phyloP scores from a whole-genome alignment of 305 asterid genomes.

The Solanum chacoense region DNA sequence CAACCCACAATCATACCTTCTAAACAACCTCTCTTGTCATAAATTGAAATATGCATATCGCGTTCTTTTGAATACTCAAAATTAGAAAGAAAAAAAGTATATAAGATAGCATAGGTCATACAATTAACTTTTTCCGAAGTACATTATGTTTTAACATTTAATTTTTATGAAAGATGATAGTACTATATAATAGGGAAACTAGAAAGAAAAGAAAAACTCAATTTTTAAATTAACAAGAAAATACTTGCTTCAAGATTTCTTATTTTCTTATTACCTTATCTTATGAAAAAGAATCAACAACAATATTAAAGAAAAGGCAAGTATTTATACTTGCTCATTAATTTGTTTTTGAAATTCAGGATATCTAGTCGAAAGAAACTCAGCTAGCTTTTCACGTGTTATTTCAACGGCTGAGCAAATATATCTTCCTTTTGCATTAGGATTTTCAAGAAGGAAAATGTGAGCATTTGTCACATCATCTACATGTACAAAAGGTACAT shows the following conservation, averaged over 20 bases:
- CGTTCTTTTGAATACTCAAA: not conserved
- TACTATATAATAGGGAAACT: not conserved
- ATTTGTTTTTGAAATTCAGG: conserved; percentile 17
- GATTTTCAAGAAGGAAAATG: conserved; percentile 29
- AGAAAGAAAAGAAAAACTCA: not conserved
- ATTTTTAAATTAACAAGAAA: not conserved
- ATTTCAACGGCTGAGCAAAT: conserved; percentile 17
- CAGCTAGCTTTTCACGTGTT: conserved; percentile 13
- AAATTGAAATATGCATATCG: not conserved
- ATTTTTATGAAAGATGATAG: not conserved
- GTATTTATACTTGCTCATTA: conserved; percentile 13
- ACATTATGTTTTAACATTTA: not conserved
- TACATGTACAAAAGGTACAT: conserved; percentile 22
- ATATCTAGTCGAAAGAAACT: conserved; percentile 17
- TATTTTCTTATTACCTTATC: not conserved
- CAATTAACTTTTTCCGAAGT: not conserved
- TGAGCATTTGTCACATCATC: conserved; percentile 45
- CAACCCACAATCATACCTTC: not conserved
- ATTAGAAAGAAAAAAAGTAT: not conserved
- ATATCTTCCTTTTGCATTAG: conserved; percentile 40
- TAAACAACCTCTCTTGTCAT: not conserved
- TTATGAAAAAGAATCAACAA: not conserved
- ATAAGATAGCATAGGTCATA: not conserved
- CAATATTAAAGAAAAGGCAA: not conserved
- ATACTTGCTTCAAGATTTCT: not conserved